These are phyloP conservation scores for Rosa persica DNA, from an alignment of 306 rosid species.

Conservation along the genomic window DNA sequence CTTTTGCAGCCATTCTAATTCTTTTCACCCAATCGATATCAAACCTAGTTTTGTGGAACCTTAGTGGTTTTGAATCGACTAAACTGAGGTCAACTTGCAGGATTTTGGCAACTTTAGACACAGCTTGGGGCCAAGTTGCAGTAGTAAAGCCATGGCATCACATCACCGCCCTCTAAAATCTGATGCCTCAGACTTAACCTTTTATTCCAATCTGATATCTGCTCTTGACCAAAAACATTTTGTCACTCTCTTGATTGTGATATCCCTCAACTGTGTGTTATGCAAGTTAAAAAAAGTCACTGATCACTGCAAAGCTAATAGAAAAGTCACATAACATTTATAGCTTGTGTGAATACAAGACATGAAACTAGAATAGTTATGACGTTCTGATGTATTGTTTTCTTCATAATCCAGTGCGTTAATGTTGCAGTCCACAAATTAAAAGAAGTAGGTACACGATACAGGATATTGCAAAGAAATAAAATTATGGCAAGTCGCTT, in stretches of 20 bases:
- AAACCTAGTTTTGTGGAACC: constrained; percentile 25
- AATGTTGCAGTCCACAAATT: background rate
- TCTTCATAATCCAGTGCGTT: background rate
- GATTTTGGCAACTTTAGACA: constrained; percentile 33
- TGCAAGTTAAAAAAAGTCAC: background rate
- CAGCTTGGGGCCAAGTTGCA: constrained; percentile 75
- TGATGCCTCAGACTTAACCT: constrained; percentile 31
- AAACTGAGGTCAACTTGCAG: constrained; percentile 44
- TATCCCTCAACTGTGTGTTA: background rate
- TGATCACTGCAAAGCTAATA: background rate
- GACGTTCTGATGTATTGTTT: background rate
- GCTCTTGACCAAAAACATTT: constrained; percentile 16
- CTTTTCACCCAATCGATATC: constrained; percentile 1
- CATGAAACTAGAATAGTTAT: background rate
- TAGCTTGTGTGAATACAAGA: background rate
- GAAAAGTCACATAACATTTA: background rate
- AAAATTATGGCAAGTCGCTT: no score
- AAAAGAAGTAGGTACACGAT: background rate
- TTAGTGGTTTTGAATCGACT: constrained; percentile 34
- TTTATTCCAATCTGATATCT: constrained; percentile 35
- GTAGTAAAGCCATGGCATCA: constrained; percentile 53
- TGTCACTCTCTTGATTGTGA: constrained; percentile 29
- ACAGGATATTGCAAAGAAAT: background rate
- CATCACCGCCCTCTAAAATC: constrained; percentile 41
- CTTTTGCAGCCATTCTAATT: background rate